These are phyloP conservation scores for Microsporum audouinii DNA, from an alignment of 2,329 filamentous ascomycete species.

Conservation along the genomic window DNA sequence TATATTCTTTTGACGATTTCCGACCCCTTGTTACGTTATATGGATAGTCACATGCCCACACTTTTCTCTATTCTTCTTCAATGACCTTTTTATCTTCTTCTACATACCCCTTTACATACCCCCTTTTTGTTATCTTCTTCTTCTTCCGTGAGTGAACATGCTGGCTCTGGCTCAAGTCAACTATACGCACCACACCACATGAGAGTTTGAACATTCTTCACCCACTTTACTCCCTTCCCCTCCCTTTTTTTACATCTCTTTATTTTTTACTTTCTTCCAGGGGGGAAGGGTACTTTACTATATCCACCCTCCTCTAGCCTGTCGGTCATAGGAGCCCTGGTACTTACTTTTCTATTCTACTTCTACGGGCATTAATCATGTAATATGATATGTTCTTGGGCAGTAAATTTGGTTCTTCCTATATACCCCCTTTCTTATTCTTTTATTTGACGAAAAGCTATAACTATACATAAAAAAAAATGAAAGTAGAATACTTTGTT, in stretches of 20 bases:
- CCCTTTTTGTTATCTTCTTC: background rate
- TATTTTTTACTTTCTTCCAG: background rate
- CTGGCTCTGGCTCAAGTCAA: slow-evolving; percentile 3
- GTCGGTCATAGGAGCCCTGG: background rate
- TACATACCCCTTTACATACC: slow-evolving; percentile 6
- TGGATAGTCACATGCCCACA: background rate
- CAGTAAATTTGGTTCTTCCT: background rate
- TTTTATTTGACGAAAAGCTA: background rate
- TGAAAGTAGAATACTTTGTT: slow-evolving; percentile 4
- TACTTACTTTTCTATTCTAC: background rate
- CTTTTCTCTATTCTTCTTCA: background rate
- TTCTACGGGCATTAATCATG: background rate
- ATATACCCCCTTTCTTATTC: background rate
- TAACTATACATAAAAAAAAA: background rate
- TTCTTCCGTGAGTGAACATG: slow-evolving; percentile 1
- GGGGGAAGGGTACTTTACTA: background rate
- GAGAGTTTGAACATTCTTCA: background rate
- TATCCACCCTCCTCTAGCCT: background rate
- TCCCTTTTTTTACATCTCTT: background rate
- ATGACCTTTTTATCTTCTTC: background rate
- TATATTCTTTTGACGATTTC: background rate
- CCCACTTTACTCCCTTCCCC: background rate
- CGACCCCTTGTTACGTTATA: background rate
- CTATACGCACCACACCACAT: background rate
- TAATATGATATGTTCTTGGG: background rate